phyloP scores from a whole-genome alignment of 805 yeast genomes.

The Tanozyma kutaoensis region DNA sequence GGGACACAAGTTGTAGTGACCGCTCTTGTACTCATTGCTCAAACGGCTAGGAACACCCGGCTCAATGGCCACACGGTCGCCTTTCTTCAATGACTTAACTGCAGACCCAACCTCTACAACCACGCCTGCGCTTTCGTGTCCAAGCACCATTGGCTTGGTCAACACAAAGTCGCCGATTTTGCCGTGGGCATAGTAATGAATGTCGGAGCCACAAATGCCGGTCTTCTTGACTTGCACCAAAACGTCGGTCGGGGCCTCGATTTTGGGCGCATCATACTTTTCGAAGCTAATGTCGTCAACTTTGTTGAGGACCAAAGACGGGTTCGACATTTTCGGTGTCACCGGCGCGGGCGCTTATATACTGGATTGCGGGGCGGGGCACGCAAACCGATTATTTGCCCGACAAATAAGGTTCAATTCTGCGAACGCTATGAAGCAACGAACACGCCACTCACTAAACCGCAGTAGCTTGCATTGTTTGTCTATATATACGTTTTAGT shows the following conservation, averaged over 20 bases:
- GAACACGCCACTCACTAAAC: too few species aligned
- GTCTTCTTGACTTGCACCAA: constrained; percentile 67
- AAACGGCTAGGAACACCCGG: constrained; percentile 80
- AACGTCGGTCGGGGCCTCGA: constrained; percentile 54
- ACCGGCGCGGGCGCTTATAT: too few species aligned
- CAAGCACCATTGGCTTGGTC: constrained; percentile 70
- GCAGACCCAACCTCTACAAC: constrained; percentile 56
- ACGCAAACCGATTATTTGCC: too few species aligned
- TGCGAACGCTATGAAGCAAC: too few species aligned
- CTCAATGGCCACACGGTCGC: constrained; percentile 82
- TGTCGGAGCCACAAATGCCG: constrained; percentile 82
- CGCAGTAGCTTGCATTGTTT: too few species aligned
- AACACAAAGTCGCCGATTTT: constrained; percentile 67
- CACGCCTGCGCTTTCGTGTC: constrained; percentile 78
- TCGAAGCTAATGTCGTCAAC: constrained; percentile 53
- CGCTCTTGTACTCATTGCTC: constrained; percentile 63
- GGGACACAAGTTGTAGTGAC: constrained; percentile 75
- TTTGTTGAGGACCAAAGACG: constrained; percentile 52
- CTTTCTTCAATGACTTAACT: constrained; percentile 56
- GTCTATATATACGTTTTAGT: too few species aligned
- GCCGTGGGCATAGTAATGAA: constrained; percentile 74
- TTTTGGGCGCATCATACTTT: constrained; percentile 52
- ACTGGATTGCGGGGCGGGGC: too few species aligned
- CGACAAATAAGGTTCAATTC: too few species aligned
- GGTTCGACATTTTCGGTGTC: constrained; percentile 25